Evolutionary conservation across 805 yeast species (phyloP), one percentile per base, ranked within the genome.

Genomic region (Schwanniomyces sp.): DNA sequence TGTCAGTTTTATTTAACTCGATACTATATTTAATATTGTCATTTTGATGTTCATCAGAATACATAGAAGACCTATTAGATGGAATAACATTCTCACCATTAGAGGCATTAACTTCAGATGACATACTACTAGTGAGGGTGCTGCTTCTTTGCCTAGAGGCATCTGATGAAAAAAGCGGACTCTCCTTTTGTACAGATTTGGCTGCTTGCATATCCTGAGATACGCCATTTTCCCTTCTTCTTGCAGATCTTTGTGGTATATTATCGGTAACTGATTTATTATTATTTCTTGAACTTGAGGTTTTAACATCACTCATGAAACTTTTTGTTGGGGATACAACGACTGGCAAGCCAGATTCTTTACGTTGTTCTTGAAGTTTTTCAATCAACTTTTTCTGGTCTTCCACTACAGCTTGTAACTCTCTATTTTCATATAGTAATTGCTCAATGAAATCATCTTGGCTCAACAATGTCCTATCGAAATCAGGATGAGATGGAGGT

Each of bases 401-500:
- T 12, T 11, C 36, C 1, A 61, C 30, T 2, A 48, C 18, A 10
- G 26, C 37, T 26, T 45, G 51, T 18, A 72, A 56, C 45, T 71
- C 76, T 44, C 56, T 60, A 48, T 62, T 70, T 47, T 72, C 76
- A 48, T 63, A 66, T 24, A 67, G 40, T 32, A 73, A 54, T 34
- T 57, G 67, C 45, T 70, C 74, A 27, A 69, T 69, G 51, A 48
- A 69, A 42, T 71, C 68, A 4, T 46, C 51, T 42, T 62, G 70
- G 9, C 65, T 45, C 16, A 69, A 50, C 8, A 46, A 34, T 11
- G 63, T 56, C 36, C 74, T 51, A 49, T 72, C 71, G 45, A 72
- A 72, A 17, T 52, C 50, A 2, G 72, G 68, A 48, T 70, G 62
- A 5, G 74, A 69, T 3, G 77, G 76, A 6, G 63, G 50, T 12